Evolutionary conservation across 2,329 filamentous ascomycete species (phyloP), one percentile per base, ranked within the genome.

Genomic region (Cladosporium velox): DNA sequence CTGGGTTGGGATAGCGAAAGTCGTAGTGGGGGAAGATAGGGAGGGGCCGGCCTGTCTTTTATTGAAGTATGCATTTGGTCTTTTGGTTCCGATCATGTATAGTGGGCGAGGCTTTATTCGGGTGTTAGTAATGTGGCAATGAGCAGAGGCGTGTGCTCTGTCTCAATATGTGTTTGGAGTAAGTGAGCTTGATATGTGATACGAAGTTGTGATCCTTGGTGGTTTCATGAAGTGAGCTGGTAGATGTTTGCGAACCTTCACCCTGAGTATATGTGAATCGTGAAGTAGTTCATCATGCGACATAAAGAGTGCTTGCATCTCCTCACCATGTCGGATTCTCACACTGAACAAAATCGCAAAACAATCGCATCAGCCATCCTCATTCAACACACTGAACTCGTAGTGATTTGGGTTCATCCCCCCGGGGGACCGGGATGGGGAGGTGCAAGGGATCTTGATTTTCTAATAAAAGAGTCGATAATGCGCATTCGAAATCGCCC

Each of bases 381-480:
- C 55, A 35, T 24, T 15, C 32, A 57, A 57, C 26, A 30, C 30
- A 41, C 21, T 58, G 55, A 58, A 58, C 32, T 47, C 57, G 38
- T 59, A 30, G 41, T 59, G 32, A 59, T 59, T 59, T 59, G 57
- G 57, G 34, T 47, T 59, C 57, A 44, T 59, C 57, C 57, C 57
- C 57, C 57, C 57, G 57, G 55, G 55, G 55, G 55, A 44, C 38
- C 57, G 57, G 57, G 57, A 44, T 59, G 34, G 57, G 57, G 57
- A 59, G 35, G 32, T 59, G 57, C 57, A 59, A 59, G 57, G 57
- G 57, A 38, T 59, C 57, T 59, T 59, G 57, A 59, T 59, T 62
- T 62, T 62, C 47, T 62, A 62, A 62, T 35, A 62, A 55, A 52
- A 62, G 59, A 64, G 61, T 64, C 51, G 61, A 64, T 64, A 64